phyloP scores from a whole-genome alignment of 768 basidiomycete species.

The Amylocystis lapponica region DNA sequence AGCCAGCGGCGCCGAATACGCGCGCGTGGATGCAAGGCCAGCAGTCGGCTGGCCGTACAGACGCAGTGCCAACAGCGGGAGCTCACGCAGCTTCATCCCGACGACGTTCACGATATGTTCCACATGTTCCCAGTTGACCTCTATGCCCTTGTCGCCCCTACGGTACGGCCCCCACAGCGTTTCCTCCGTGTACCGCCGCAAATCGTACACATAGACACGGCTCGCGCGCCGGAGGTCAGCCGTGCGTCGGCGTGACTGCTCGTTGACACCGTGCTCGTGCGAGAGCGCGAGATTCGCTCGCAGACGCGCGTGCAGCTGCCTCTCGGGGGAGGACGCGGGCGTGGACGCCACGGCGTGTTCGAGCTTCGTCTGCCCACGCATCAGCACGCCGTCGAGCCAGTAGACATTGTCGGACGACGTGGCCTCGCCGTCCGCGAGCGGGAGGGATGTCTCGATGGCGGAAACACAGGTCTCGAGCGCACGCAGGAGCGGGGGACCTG shows the following conservation, averaged over 20 bases:
- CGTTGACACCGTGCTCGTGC: conserved; percentile 25
- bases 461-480: conserved; percentile 38
- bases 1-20: conserved; percentile 47
- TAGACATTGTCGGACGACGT: conserved; percentile 33
- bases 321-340: not conserved
- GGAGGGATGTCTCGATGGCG: conserved; percentile 12
- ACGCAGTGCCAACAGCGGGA: conserved; percentile 18
- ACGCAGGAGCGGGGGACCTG: conserved; percentile 7
- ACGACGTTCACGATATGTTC: conserved; percentile 41
- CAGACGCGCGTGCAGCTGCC: conserved; percentile 37
- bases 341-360: conserved; percentile 6
- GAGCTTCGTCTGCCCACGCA: conserved; percentile 32
- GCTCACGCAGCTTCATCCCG: conserved; percentile 20
- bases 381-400: conserved; percentile 42
- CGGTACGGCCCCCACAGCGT: conserved; percentile 58
- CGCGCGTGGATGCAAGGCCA: conserved; percentile 45
- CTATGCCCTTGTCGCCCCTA: conserved; percentile 20
- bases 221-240: conserved; percentile 37
- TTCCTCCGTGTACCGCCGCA: conserved; percentile 47
- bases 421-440: not conserved
- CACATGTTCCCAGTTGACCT: conserved; percentile 60
- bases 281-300: conserved; percentile 45
- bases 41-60: conserved; percentile 39
- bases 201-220: conserved; percentile 58
- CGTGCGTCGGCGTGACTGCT: conserved; percentile 19